phyloP scores from a whole-genome alignment of 2,329 filamentous ascomycete genomes.

The Ophiostoma quercus region DNA sequence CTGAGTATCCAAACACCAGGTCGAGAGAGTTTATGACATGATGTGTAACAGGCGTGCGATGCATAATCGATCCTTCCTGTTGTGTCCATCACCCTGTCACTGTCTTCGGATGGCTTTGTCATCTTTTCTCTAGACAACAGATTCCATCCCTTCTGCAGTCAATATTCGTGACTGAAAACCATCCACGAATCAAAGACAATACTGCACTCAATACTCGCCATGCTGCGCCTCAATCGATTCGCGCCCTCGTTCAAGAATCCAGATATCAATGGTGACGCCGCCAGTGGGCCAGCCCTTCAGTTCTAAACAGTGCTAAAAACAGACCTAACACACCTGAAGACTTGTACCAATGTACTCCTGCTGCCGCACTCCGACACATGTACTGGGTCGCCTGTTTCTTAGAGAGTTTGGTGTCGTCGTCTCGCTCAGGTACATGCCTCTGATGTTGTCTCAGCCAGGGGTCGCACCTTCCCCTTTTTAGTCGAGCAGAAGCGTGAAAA shows the following conservation, averaged over 20 bases:
- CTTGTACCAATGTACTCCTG: background rate
- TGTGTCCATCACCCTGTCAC: background rate
- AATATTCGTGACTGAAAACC: background rate
- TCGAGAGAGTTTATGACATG: background rate
- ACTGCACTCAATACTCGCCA: background rate
- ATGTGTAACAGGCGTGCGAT: background rate
- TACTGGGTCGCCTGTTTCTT: background rate
- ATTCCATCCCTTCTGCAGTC: background rate
- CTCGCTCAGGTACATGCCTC: background rate
- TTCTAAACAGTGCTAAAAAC: background rate
- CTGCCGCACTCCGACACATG: background rate
- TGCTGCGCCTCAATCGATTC: constrained; percentile 1
- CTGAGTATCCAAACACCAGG: background rate
- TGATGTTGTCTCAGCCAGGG: background rate
- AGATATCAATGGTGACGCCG: background rate
- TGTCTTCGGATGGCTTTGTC: background rate
- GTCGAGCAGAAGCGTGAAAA: background rate
- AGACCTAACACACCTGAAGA: background rate
- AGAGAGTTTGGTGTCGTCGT: background rate
- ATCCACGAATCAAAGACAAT: background rate
- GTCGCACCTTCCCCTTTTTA: constrained; percentile 1
- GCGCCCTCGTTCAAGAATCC: background rate
- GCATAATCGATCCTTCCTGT: background rate
- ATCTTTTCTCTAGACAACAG: background rate
- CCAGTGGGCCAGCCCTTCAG: background rate